Evolutionary conservation across 2,329 filamentous ascomycete genomes (phyloP).

Genomic region (Claviceps sp.): DNA sequence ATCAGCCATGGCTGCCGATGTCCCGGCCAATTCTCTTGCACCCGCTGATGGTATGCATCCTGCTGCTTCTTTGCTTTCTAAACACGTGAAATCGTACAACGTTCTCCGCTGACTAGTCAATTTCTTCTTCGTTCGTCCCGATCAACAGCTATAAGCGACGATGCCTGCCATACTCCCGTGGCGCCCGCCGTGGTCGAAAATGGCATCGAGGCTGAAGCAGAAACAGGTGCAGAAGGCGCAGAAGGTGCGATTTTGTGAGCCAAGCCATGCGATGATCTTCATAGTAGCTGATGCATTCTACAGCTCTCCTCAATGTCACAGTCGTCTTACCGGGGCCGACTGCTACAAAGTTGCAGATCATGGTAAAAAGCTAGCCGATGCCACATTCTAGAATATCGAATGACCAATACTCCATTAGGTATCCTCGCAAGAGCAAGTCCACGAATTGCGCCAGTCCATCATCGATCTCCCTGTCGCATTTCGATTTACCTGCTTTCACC

Average conservation of each 20-base stretch:
- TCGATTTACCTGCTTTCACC: conserved; percentile 97
- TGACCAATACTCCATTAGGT: conserved; percentile 39
- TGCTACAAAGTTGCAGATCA: conserved; percentile 68
- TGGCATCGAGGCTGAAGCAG: conserved; percentile 15
- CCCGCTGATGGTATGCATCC: conserved; percentile 11
- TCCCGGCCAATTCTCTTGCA: conserved; percentile 12
- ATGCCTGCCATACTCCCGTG: conserved; percentile 13
- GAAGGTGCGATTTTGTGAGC: conserved; percentile 17
- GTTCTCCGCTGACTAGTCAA: background rate
- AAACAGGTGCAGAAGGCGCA: conserved; percentile 22
- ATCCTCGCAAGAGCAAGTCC: conserved; percentile 86
- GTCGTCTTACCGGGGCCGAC: conserved; percentile 66
- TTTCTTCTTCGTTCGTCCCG: background rate
- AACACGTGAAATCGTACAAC: background rate
- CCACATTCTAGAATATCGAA: background rate
- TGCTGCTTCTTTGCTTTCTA: background rate
- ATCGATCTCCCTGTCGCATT: conserved; percentile 87
- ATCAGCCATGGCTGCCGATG: conserved; percentile 20
- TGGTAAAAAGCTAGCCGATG: conserved; percentile 41
- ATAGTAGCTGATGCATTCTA: background rate
- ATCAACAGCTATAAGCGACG: conserved; percentile 14
- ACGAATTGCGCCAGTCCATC: conserved; percentile 92
- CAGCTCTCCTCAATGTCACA: conserved; percentile 48
- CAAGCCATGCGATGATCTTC: background rate
- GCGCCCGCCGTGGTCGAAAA: conserved; percentile 14